Evolutionary conservation across 2,329 filamentous ascomycete species (phyloP), one percentile per base, ranked within the genome.

Genomic region (Ascochyta pisi): DNA sequence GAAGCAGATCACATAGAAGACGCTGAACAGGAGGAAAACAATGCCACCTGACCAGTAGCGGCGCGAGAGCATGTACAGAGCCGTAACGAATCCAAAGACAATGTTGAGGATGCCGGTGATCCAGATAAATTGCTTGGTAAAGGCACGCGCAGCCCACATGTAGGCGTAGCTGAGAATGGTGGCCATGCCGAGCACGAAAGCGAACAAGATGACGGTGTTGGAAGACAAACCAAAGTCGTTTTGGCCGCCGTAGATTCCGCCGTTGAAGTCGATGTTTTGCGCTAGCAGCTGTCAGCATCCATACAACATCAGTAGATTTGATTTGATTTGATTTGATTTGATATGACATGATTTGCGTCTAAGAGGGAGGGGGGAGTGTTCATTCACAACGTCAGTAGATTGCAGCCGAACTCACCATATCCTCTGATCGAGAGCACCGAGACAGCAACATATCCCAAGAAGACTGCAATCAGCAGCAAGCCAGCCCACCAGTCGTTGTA

Each of bases 121-220:
- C 91, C 92, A 97, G 72, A 97, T 96, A 65, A 96, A 92, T 70
- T 91, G 86, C 77, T 95, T 96, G 3, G 93, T 92, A 63, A 94
- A 94, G 42, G 84, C 78, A 51, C 92, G 86, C 6, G 91, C 90
- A 2, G 88, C 75, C 76, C 86, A 86, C 66, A 97, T 86, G 73
- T 97, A 98, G 22, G 78, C 81, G 69, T 86, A 90, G 33, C 90
- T 93, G 38, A 96, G 79, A 1, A 91, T 82, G 22, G 93, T 82
- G 5, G 92, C 90, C 35, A 92, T 82, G 15, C 79, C 84, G 7
- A 97, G 82, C 7, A 90, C 86, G 72, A 96, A 93, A 31, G 85
- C 83, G 74, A 98, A 96, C 15, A 97, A 83, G 37, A 96, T 86
- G 37, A 97, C 82, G 0, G 92, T 96, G 75, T 96, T 96, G 42